Conservation (phyloP, 208 protist genomes). For the Balamuthia mandrillaris region DNA sequence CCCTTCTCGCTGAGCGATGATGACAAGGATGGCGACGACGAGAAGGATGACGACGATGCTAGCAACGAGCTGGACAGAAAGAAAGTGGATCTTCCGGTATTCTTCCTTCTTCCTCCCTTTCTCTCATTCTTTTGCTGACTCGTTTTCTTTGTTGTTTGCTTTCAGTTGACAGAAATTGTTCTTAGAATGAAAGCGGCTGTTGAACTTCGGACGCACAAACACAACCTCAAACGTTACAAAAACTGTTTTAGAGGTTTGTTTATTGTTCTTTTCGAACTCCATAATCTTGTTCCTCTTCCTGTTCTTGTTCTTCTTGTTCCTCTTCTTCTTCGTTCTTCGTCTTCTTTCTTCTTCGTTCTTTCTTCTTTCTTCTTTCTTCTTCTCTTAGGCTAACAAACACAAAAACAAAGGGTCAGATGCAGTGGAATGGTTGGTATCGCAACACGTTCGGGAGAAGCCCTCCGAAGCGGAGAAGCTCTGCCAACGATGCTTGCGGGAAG, state of each 20-base stretch:
- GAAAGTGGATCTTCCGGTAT: no score
- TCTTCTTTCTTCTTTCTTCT: not conserved
- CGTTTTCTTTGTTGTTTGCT: no score
- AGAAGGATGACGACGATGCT: no score
- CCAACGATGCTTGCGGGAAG: no score
- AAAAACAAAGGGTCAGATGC: not conserved
- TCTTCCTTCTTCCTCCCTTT: no score
- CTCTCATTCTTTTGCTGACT: no score
- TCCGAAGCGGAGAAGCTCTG: not conserved
- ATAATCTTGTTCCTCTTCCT: not conserved
- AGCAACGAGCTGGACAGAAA: no score
- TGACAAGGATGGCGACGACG: no score
- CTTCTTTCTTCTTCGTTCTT: not conserved
- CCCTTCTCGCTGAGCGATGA: no score
- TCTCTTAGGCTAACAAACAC: not conserved
- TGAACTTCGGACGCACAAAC: not conserved
- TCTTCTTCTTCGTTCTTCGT: not conserved
- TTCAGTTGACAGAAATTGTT: not conserved
- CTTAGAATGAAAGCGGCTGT: not conserved
- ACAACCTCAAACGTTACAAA: slow-evolving; percentile 40
- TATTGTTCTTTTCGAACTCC: not conserved
- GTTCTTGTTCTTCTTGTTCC: not conserved
- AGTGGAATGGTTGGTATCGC: slow-evolving; percentile 2
- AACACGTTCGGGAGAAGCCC: not conserved
- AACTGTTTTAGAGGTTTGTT: slow-evolving; percentile 30